Evolutionary conservation across 768 basidiomycete species (phyloP).

Genomic region (Suillus lakei): DNA sequence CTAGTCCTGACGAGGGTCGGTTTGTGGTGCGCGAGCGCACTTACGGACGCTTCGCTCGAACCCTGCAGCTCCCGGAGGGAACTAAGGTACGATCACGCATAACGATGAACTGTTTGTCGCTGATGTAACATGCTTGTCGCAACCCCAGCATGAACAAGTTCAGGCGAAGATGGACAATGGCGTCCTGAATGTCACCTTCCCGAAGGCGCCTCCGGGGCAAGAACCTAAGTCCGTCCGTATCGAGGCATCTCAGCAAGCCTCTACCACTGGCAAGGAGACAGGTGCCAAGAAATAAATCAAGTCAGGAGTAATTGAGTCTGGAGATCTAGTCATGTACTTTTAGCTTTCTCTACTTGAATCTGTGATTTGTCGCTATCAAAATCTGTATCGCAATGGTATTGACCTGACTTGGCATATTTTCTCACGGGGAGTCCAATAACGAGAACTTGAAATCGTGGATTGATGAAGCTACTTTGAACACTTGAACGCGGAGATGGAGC

Average conservation of each 20-base stretch:
- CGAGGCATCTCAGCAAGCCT: background rate
- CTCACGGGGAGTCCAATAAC: background rate
- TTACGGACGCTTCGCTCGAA: constrained; percentile 50
- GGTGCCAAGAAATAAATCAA: background rate
- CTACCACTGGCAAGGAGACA: background rate
- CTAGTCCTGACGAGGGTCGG: constrained; percentile 41
- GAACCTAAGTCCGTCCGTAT: background rate
- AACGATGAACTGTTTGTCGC: background rate
- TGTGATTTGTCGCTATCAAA: background rate
- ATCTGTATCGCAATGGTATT: too few relatives aligned
- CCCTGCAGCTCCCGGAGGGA: constrained; percentile 51
- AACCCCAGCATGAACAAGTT: background rate
- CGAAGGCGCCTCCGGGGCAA: background rate
- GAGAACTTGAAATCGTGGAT: constrained; percentile 1
- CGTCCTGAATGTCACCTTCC: background rate
- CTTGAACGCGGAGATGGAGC: constrained; percentile 50
- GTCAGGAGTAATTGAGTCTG: background rate
- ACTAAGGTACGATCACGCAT: constrained; percentile 41
- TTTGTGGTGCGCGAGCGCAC: constrained; percentile 50
- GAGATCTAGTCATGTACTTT: background rate
- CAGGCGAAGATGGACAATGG: background rate
- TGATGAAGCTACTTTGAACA: background rate
- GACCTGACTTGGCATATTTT: background rate
- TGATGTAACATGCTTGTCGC: background rate
- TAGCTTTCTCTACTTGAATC: background rate